Base-by-base conservation (phyloP, 495 filamentous ascomycete species). In the Penicillium cataractarum region DNA sequence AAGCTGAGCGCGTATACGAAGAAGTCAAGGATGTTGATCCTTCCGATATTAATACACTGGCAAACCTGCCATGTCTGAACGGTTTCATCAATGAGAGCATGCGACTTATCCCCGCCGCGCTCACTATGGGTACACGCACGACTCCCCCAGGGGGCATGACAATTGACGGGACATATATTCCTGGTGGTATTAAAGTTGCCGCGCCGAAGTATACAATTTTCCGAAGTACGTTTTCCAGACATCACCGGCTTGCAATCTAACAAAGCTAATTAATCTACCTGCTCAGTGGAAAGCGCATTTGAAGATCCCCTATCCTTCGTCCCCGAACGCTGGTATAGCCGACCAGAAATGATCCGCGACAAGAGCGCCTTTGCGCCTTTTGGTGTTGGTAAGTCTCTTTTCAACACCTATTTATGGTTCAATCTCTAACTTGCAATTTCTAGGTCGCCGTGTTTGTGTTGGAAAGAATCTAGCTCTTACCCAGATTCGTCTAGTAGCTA, bases 301-400 rank as follows among this genome's bases (percentile, higher is more conserved):
- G 22, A 49, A 26, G 44, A 49, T 49, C 44, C 44, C 27, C 29
- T 10, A 39, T 67, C 76, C n/a, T 84, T 79, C 48, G 71, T 84
- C 42, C 83, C 83, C 1, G 83, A 84, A 63, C 74, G 84, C 21
- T 87, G 82, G 81, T 76, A 70, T 55, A 68, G 71, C 8, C 58
- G 63, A 31, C 76, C 44, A 13, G 44, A 49, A 26, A 49, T 49
- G 74, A 70, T 83, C 37, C 69, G 67, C 7, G 71, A 84, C 53
- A 77, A 72, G 57, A 61, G 65, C 15, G 83, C 78, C 0, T 87
- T 81, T 57, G 63, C 72, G 0, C 84, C 85, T 0, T 87, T 88
- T 63, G 74, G 74, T 6, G 19, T 66, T 15, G 76, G 77, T 73
- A 59, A 19, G 59, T 76, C 21, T 22, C 13, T 7, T 24, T 78